Base-by-base conservation (phyloP, 805 yeast species). In the Zygosaccharomyces gambellarensis region DNA sequence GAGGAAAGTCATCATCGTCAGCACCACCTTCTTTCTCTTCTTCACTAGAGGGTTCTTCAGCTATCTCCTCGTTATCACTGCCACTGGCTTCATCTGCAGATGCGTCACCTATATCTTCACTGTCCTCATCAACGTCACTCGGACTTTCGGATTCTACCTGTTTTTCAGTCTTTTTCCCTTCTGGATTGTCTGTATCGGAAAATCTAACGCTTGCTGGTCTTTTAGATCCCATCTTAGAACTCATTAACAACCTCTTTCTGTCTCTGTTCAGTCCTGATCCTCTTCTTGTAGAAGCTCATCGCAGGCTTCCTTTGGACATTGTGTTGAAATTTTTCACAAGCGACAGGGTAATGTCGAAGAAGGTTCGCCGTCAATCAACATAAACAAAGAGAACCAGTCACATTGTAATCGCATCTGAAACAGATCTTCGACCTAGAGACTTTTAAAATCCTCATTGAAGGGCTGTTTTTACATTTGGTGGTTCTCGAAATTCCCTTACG, bases 1-100 rank as follows among this genome's bases (percentile, higher is more conserved):
- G 69, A 38, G 74, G 81, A 57, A 71, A 61, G 36, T 70, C 69
- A 36, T 68, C 72, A 44, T 65, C 75, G 25, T 59, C 69, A 28
- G 59, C 69, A 12, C 61, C 71, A 21, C 27, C 47, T 14, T 49
- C 60, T 22, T 55, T 65, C 17, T 47, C 60, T 23, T 46, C 49
- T 28, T 51, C 63, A 34, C 38, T 34, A 9, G 38, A 34, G 5
- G 38, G 22, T 14, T 51, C 65, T 10, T 57, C 63, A 25, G 6
- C 9, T 3, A 48, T 54, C 21, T 56, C 45, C 17, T 31, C 30
- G 12, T 32, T 44, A 17, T 44, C 47, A 21, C 41, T 36, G 11
- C 42, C 36, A 21, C 47, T 44, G 22, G 14, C 30, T 28, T 40
- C 32, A 28, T 28, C 32, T 11, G 31, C 43, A 27, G 43, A 40